These are phyloP conservation scores for Rhizopus sp. DNA, from an alignment of 371 early-diverging fungal species.

Conservation along the genomic window DNA sequence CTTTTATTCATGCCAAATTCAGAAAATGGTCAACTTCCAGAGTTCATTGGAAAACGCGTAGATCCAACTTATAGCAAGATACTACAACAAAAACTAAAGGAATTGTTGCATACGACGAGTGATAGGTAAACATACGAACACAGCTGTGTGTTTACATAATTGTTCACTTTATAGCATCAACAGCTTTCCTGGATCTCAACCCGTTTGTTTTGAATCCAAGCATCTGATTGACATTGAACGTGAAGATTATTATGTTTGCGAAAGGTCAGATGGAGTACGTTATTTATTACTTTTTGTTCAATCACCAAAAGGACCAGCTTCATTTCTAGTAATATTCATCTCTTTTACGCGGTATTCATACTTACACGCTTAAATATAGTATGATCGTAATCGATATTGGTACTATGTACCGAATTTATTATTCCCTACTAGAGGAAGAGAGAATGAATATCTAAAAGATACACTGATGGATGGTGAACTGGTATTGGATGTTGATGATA, in stretches of 20 bases:
- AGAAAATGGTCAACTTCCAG: slow-evolving; percentile 28
- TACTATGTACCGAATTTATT: slow-evolving; percentile 67
- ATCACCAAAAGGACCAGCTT: slow-evolving; percentile 58
- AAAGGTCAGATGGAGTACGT: slow-evolving; percentile 89
- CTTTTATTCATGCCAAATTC: slow-evolving; percentile 14
- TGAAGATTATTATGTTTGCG: slow-evolving; percentile 89
- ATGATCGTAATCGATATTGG: slow-evolving; percentile 70
- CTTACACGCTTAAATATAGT: slow-evolving; percentile 39
- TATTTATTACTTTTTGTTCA: slow-evolving; percentile 67
- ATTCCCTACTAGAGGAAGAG: slow-evolving; percentile 56
- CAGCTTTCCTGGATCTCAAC: slow-evolving; percentile 91
- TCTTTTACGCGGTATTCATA: not conserved
- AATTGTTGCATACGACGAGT: slow-evolving; percentile 35
- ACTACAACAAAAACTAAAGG: slow-evolving; percentile 43
- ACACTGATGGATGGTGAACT: slow-evolving; percentile 84
- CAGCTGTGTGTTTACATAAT: not conserved
- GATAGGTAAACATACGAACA: slow-evolving; percentile 39
- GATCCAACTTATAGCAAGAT: slow-evolving; percentile 50
- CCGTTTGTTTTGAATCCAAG: slow-evolving; percentile 70
- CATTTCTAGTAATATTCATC: slow-evolving; percentile 58
- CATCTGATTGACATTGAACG: slow-evolving; percentile 69
- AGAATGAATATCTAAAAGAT: slow-evolving; percentile 62
- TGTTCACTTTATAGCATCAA: not conserved
- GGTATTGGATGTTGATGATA: slow-evolving; percentile 59
- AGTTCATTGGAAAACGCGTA: slow-evolving; percentile 51